These are phyloP conservation scores for Dryas octopetala DNA, from an alignment of 306 rosid species.

Conservation along the genomic window DNA sequence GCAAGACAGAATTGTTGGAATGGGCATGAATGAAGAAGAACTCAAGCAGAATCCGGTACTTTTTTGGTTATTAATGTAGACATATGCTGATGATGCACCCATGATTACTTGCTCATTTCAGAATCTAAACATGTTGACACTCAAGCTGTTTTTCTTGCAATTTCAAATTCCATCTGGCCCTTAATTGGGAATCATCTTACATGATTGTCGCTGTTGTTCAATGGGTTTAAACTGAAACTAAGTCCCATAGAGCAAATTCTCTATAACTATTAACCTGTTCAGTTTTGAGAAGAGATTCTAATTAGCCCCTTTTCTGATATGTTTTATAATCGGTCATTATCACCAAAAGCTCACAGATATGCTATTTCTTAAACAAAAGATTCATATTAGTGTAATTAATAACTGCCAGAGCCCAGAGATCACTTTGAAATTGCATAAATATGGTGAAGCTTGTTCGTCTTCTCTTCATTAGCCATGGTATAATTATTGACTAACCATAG, in stretches of 20 bases:
- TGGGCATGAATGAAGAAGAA: conserved; percentile 84
- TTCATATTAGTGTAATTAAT: not conserved
- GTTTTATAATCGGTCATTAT: no score
- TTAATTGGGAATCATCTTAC: not conserved
- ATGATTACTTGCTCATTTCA: not conserved
- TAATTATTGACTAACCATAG: not conserved
- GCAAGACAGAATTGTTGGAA: conserved; percentile 69
- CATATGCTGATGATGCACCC: not conserved
- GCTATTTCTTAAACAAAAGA: not conserved
- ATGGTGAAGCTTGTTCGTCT: not conserved
- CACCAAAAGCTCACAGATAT: no score
- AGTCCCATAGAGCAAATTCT: not conserved
- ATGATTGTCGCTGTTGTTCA: not conserved
- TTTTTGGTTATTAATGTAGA: not conserved
- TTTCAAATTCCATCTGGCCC: not conserved
- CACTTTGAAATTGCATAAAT: not conserved
- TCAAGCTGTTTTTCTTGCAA: not conserved
- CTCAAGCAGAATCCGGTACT: conserved; percentile 64
- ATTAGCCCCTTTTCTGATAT: not conserved
- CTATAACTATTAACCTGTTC: not conserved
- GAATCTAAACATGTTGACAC: not conserved
- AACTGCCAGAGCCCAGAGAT: not conserved
- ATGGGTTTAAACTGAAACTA: not conserved
- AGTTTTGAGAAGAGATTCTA: not conserved
- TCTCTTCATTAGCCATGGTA: not conserved